Percentiles rank a stretch among this genome's conserved stretches.
These are phyloP conservation scores for Fusarium sp. DNA, from an alignment of 2,329 filamentous ascomycete genomes.

Conservation along the genomic window DNA sequence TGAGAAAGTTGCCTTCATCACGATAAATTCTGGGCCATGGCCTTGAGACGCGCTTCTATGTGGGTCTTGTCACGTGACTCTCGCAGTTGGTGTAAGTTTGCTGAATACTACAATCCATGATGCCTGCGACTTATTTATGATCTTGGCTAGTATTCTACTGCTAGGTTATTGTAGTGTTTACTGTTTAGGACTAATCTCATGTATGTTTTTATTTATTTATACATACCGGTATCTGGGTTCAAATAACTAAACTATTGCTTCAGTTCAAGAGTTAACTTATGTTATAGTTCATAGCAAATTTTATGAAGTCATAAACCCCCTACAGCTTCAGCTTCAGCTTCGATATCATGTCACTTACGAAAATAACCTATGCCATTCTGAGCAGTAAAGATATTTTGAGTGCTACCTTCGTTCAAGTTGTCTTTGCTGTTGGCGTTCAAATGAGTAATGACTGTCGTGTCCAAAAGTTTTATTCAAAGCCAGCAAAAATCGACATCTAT, in stretches of 20 bases:
- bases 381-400: neutral
- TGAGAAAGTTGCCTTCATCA: conserved; percentile 41
- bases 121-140: neutral
- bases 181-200: no score
- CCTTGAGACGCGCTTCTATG: conserved; percentile 33
- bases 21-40: conserved; percentile 49
- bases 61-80: conserved; percentile 39
- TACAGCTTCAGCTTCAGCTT: neutral
- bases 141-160: neutral
- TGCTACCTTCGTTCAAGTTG: no score
- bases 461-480: neutral
- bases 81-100: neutral
- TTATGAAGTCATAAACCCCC: neutral
- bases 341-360: neutral
- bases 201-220: neutral
- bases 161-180: neutral
- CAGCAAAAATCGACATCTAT: neutral
- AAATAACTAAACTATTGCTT: neutral
- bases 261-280: neutral
- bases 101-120: neutral
- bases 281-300: no score
- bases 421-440: neutral
- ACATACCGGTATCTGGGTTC: neutral
- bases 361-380: neutral
- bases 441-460: neutral